Evolutionary conservation across 805 yeast genomes (phyloP).

Genomic region (Helenozyma rhizophorensis): DNA sequence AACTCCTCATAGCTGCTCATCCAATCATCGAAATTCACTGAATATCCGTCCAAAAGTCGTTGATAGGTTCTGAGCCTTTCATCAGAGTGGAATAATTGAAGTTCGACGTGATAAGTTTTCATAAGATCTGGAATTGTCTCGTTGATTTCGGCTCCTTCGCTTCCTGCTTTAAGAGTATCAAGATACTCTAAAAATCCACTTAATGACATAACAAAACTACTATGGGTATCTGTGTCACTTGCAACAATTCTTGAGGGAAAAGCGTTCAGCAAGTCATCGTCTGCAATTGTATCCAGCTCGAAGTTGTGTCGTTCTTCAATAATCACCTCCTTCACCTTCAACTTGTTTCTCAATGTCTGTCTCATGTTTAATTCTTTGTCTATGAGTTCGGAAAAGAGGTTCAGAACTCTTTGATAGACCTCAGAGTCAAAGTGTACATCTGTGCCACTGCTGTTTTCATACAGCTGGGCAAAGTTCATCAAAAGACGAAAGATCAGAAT

Average conservation of each 20-base stretch:
- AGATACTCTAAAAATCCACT: slow-evolving; percentile 26
- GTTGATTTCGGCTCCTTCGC: background rate
- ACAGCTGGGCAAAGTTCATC: slow-evolving; percentile 40
- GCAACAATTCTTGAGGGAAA: slow-evolving; percentile 54
- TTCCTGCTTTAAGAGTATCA: background rate
- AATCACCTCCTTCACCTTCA: slow-evolving; percentile 26
- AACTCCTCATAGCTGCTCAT: slow-evolving; percentile 36
- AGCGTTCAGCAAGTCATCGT: slow-evolving; percentile 45
- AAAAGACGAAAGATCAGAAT: slow-evolving; percentile 50
- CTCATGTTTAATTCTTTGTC: slow-evolving; percentile 44
- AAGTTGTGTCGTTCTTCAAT: slow-evolving; percentile 28
- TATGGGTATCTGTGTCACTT: slow-evolving; percentile 21
- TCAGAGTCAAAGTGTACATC: slow-evolving; percentile 30
- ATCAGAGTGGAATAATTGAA: slow-evolving; percentile 49
- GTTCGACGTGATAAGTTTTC: slow-evolving; percentile 24
- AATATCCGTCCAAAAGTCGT: slow-evolving; percentile 34
- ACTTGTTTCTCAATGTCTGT: slow-evolving; percentile 24
- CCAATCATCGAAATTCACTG: slow-evolving; percentile 53
- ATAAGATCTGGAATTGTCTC: slow-evolving; percentile 4
- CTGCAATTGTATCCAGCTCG: slow-evolving; percentile 45
- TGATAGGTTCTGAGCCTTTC: slow-evolving; percentile 42
- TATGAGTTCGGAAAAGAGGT: slow-evolving; percentile 29
- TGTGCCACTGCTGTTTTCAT: slow-evolving; percentile 30
- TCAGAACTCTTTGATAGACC: slow-evolving; percentile 28
- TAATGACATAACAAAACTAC: slow-evolving; percentile 29